A percentile compares a stretch with the other conserved stretches of the same genome.
Conservation (phyloP, 768 basidiomycete species). For the Tephrocybe sp. region DNA sequence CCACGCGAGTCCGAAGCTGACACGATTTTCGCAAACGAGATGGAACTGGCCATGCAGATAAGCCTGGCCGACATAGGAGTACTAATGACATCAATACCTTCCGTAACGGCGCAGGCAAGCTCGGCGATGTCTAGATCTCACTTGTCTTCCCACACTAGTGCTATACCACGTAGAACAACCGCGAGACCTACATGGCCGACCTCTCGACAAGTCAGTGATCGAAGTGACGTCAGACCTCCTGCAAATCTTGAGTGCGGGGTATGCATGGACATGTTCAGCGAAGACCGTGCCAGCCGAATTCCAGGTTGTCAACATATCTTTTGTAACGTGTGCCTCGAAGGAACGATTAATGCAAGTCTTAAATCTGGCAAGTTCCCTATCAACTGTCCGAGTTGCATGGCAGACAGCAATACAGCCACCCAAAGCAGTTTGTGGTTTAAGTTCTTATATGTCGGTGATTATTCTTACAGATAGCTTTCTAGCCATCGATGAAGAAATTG, state of each 20-base stretch:
- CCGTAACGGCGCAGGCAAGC: too few species aligned
- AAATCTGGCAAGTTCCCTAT: slow-evolving; percentile 58
- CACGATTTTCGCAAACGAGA: neutral
- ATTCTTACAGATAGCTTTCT: neutral
- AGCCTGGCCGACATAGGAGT: neutral
- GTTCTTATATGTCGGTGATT: neutral
- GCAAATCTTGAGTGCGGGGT: slow-evolving; percentile 40
- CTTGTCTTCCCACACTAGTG: neutral
- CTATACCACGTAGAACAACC: neutral
- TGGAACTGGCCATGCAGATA: neutral
- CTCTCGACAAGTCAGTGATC: too few species aligned
- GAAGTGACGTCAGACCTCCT: neutral
- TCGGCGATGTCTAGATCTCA: too few species aligned
- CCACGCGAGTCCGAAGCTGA: too few species aligned
- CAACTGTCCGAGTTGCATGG: slow-evolving; percentile 55
- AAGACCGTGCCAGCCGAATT: neutral
- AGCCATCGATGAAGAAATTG: slow-evolving; percentile 41
- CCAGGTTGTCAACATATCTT: slow-evolving; percentile 47
- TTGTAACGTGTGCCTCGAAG: slow-evolving; percentile 52
- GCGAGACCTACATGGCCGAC: neutral
- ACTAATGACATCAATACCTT: too few species aligned
- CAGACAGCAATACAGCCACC: slow-evolving; percentile 14
- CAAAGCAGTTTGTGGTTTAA: neutral
- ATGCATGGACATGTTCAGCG: slow-evolving; percentile 50
- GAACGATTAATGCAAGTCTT: slow-evolving; percentile 44